Percentiles rank a stretch among this genome's conserved stretches.
phyloP scores from a whole-genome alignment of 768 basidiomycete species.

The Sarcodon sp. region DNA sequence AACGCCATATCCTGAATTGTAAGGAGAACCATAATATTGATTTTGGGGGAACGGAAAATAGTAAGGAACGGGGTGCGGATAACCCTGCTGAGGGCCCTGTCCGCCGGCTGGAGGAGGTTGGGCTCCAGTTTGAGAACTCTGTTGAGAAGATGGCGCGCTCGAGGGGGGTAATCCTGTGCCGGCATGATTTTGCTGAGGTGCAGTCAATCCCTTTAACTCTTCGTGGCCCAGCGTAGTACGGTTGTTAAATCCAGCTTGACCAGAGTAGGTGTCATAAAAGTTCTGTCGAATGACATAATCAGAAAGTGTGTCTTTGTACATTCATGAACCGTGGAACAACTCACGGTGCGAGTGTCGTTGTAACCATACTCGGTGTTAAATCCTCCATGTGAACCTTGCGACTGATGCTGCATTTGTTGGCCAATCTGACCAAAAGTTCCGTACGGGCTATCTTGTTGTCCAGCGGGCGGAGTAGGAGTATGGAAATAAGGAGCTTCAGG shows the following conservation, averaged over 20 bases:
- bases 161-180: constrained; percentile 38
- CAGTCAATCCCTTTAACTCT: constrained; percentile 59
- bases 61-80: constrained; percentile 49
- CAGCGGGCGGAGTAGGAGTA: constrained; percentile 61
- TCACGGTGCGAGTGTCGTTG: constrained; percentile 50
- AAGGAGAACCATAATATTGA: constrained; percentile 66
- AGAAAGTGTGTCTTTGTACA: not conserved
- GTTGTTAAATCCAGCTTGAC: constrained; percentile 49
- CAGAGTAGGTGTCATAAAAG: constrained; percentile 68
- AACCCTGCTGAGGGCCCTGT: constrained; percentile 52
- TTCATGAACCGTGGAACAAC: constrained; percentile 9
- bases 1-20: constrained; percentile 39
- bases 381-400: constrained; percentile 33
- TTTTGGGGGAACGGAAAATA: constrained; percentile 64
- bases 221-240: constrained; percentile 61
- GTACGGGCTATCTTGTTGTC: constrained; percentile 47
- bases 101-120: constrained; percentile 46
- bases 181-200: constrained; percentile 40
- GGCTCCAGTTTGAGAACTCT: constrained; percentile 33
- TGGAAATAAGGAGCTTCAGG: constrained; percentile 66
- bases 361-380: constrained; percentile 64
- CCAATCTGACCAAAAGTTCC: constrained; percentile 51
- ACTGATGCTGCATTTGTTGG: constrained; percentile 51
- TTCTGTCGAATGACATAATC: constrained; percentile 25
- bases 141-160: constrained; percentile 40